Evolutionary conservation across 108 stramenopile species (phyloP).

Genomic region (Conticribra weissflogii): DNA sequence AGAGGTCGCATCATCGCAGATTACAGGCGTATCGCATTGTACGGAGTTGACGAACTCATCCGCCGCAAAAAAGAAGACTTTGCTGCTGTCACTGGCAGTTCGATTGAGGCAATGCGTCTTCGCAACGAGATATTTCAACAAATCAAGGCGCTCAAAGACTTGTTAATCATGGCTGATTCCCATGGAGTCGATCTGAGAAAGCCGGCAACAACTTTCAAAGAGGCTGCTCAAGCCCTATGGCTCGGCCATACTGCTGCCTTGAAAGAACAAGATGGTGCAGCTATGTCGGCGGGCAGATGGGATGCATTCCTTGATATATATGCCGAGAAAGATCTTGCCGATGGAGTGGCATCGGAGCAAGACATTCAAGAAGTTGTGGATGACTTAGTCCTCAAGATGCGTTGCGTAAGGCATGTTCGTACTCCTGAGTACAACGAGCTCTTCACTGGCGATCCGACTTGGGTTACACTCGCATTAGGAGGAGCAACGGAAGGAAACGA

Average conservation of each 20-base stretch:
- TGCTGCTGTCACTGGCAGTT: slow-evolving; percentile 44
- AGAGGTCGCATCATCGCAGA: slow-evolving; percentile 72
- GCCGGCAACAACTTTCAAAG: slow-evolving; percentile 57
- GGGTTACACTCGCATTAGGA: slow-evolving; percentile 65
- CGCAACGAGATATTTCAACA: slow-evolving; percentile 62
- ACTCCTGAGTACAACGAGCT: slow-evolving; percentile 72
- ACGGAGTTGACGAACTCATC: slow-evolving; percentile 69
- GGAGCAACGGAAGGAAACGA: slow-evolving; percentile 47
- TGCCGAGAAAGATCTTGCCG: slow-evolving; percentile 53
- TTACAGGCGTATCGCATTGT: slow-evolving; percentile 67
- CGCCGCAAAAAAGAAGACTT: slow-evolving; percentile 61
- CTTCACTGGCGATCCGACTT: slow-evolving; percentile 69
- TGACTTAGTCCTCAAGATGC: slow-evolving; percentile 53
- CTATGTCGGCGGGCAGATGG: slow-evolving; percentile 71
- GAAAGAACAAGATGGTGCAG: slow-evolving; percentile 77
- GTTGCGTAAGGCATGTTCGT: slow-evolving; percentile 60
- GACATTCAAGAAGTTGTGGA: slow-evolving; percentile 66
- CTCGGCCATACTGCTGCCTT: slow-evolving; percentile 69
- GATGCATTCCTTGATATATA: slow-evolving; percentile 71
- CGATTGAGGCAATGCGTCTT: slow-evolving; percentile 49
- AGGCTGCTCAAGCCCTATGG: slow-evolving; percentile 70
- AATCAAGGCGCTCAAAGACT: slow-evolving; percentile 58
- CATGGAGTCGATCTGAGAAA: slow-evolving; percentile 62
- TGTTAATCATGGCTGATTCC: slow-evolving; percentile 56
- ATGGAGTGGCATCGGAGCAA: slow-evolving; percentile 56